phyloP scores from a whole-genome alignment of 768 basidiomycete genomes.

The Hypsizygus marmoreus region DNA sequence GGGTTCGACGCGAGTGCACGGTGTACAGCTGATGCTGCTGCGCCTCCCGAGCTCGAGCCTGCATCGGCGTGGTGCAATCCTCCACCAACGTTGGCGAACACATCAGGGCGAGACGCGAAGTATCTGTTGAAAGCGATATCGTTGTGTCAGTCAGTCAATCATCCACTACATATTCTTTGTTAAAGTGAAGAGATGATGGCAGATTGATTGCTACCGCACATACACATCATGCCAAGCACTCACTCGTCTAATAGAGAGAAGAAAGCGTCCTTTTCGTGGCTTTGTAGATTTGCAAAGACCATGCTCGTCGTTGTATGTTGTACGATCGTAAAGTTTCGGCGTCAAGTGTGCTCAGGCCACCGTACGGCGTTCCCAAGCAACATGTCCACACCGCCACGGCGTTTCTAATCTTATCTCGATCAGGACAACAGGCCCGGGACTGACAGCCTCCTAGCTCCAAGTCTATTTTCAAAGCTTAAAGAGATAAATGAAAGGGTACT shows the following conservation, averaged over 20 bases:
- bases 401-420: slow-evolving; percentile 11
- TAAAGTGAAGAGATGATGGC: too few relatives aligned
- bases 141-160: background rate
- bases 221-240: slow-evolving; percentile 21
- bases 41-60: slow-evolving; percentile 28
- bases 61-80: slow-evolving; percentile 22
- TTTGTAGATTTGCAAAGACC: slow-evolving; percentile 71
- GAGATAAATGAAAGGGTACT: background rate
- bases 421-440: background rate
- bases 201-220: background rate
- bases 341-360: too few relatives aligned
- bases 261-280: slow-evolving; percentile 78
- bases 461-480: too few relatives aligned
- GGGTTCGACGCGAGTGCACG: slow-evolving; percentile 46
- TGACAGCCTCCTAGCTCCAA: too few relatives aligned
- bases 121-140: slow-evolving; percentile 45
- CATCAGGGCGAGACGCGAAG: slow-evolving; percentile 71
- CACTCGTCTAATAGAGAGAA: slow-evolving; percentile 83
- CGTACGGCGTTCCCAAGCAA: too few relatives aligned
- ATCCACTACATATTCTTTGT: too few relatives aligned
- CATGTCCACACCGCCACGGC: too few relatives aligned
- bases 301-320: too few relatives aligned
- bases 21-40: slow-evolving; percentile 44
- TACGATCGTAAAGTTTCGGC: too few relatives aligned
- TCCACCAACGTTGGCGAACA: slow-evolving; percentile 41